These are phyloP conservation scores for Leucaena leucocephala DNA, from an alignment of 306 rosid species.

Conservation along the genomic window DNA sequence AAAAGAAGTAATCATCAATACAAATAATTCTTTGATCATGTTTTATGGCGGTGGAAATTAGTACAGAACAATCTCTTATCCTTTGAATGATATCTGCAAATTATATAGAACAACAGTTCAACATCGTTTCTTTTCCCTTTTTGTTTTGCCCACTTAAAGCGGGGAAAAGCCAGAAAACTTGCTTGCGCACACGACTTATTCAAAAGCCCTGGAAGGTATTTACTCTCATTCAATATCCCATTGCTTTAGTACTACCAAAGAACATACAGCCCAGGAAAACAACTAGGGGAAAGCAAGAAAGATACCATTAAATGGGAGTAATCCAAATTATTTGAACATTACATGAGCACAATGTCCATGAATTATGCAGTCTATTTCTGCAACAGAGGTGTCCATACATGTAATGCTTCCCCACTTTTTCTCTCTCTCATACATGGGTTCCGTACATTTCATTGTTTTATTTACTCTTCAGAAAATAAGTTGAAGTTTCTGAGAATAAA, in stretches of 20 bases:
- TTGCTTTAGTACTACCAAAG: background rate
- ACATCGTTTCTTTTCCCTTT: background rate
- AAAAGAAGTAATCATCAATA: background rate
- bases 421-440: background rate
- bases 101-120: background rate
- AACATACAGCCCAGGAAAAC: background rate
- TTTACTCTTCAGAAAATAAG: background rate
- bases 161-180: background rate
- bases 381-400: background rate
- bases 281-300: background rate
- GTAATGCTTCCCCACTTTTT: background rate
- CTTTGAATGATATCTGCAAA: background rate
- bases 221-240: background rate
- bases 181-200: background rate
- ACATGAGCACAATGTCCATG: background rate
- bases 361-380: background rate
- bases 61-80: background rate
- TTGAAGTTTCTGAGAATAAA: background rate
- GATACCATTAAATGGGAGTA: background rate
- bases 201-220: background rate
- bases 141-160: background rate
- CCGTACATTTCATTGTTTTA: background rate
- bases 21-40: conserved; percentile 3
- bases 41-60: background rate
- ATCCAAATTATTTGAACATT: background rate